Conservation (phyloP, 768 basidiomycete species). For the Imleria badia region DNA sequence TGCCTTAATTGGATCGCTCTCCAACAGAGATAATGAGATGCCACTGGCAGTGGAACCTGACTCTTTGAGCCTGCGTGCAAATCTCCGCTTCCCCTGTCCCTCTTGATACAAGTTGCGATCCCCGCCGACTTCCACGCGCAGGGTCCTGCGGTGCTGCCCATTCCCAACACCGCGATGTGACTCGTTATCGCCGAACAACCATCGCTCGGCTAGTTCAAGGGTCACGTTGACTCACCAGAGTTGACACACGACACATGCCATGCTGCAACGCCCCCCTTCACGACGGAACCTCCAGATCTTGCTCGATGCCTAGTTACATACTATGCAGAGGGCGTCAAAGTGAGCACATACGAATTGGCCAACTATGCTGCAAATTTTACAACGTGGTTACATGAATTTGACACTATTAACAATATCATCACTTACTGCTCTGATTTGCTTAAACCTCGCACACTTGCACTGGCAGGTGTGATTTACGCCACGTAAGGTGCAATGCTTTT, state of each 20-base stretch:
- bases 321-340: no score
- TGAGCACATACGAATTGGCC: no score
- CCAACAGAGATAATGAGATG: neutral
- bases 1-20: neutral
- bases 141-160: neutral
- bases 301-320: neutral
- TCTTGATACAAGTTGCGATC: neutral
- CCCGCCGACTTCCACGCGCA: conserved; percentile 5
- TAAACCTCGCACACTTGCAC: no score
- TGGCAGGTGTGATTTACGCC: no score
- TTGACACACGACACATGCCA: neutral
- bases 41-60: no score
- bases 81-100: neutral
- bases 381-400: no score
- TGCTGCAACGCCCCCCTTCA: neutral
- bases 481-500: no score
- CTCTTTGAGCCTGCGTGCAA: neutral
- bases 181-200: neutral
- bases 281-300: neutral
- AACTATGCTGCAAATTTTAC: no score
- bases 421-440: no score
- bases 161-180: no score
- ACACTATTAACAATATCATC: no score
- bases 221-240: neutral
- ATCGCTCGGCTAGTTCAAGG: neutral